Evolutionary conservation across 805 yeast genomes (phyloP).

Genomic region (Metschnikowia cerradonensis): DNA sequence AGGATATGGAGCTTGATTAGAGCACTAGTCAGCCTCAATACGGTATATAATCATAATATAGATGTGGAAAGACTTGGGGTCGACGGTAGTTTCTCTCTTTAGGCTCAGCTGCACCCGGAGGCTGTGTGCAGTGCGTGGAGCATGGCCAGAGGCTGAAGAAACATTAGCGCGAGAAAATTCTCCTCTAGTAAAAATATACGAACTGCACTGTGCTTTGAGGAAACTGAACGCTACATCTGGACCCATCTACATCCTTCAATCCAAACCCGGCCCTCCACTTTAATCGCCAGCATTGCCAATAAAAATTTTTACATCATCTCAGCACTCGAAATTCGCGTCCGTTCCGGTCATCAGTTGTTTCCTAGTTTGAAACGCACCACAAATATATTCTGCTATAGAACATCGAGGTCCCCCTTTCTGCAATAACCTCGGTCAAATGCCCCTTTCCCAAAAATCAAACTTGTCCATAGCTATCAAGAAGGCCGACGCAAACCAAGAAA

Average conservation of each 20-base stretch:
- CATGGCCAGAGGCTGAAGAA: neutral
- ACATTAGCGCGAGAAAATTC: conserved; percentile 7
- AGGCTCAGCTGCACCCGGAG: neutral
- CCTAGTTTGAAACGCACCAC: conserved; percentile 4
- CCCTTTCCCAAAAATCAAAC: conserved; percentile 33
- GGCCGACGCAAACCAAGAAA: conserved; percentile 30
- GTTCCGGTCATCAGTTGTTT: neutral
- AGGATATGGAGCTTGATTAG: conserved; percentile 22
- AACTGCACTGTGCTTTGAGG: neutral
- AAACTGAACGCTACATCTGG: neutral
- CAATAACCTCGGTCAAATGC: conserved; percentile 14
- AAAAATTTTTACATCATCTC: neutral
- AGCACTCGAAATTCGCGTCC: neutral
- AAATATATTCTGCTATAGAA: conserved; percentile 1
- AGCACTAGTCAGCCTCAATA: neutral
- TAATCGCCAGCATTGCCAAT: neutral
- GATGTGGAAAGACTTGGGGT: conserved; percentile 1
- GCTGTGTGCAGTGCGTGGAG: conserved; percentile 3
- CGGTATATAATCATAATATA: conserved; percentile 1
- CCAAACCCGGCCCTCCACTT: neutral
- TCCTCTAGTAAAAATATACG: neutral
- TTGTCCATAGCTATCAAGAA: conserved; percentile 42
- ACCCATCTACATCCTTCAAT: neutral
- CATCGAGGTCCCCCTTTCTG: neutral
- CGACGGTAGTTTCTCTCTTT: neutral